A percentile compares a stretch with the other conserved stretches of the same genome.
Evolutionary conservation across 176 grass and related monocot species (phyloP).

Genomic region (Ananas comosus): DNA sequence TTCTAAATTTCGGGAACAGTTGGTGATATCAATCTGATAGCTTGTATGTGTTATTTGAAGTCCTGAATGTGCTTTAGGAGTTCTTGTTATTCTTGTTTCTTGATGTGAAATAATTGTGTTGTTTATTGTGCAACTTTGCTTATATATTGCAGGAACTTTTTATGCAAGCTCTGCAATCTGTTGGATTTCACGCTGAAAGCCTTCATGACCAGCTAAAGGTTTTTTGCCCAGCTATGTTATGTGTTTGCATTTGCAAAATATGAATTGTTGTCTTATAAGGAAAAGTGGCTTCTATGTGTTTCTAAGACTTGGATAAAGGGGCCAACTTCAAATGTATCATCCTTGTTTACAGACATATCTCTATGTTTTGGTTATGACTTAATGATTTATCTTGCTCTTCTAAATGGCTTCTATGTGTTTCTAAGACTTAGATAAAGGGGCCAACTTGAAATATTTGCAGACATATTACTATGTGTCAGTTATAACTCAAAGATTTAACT

Average conservation of each 20-base stretch:
- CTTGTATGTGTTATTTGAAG: too few species aligned
- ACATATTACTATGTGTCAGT: neutral
- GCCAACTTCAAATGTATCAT: neutral
- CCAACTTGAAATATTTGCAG: neutral
- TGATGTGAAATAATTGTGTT: too few species aligned
- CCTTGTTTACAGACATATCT: neutral
- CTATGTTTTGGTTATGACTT: neutral
- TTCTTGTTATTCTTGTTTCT: too few species aligned
- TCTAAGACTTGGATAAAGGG: neutral
- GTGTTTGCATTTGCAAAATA: neutral
- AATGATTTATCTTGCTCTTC: slow-evolving; percentile 4
- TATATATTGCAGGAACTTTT: slow-evolving; percentile 79
- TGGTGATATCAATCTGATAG: too few species aligned
- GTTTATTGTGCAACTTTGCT: neutral
- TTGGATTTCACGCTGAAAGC: slow-evolving; percentile 83
- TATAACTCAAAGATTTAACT: neutral
- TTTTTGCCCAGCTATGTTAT: slow-evolving; percentile 18
- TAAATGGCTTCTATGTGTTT: neutral
- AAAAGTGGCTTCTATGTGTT: neutral
- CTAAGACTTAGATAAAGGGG: neutral
- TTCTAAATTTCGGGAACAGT: too few species aligned
- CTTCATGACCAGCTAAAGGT: slow-evolving; percentile 93
- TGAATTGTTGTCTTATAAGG: neutral
- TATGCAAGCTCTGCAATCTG: slow-evolving; percentile 81
- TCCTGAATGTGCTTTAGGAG: too few species aligned